These are phyloP conservation scores for Aspergillus unguis DNA, from an alignment of 2,329 filamentous ascomycete species.

Conservation along the genomic window DNA sequence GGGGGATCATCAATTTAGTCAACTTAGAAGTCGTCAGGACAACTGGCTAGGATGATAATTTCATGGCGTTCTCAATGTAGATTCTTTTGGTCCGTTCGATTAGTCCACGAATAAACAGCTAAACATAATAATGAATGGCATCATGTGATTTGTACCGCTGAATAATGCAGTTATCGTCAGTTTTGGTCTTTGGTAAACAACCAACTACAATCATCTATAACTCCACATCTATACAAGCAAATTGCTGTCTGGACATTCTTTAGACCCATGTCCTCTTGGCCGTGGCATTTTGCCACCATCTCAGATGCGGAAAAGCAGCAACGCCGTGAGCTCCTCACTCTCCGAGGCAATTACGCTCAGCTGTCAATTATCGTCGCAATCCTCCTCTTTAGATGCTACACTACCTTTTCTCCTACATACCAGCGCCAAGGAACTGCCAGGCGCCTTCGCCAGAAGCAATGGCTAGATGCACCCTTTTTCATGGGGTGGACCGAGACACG, in stretches of 20 bases:
- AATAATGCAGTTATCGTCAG: too few species aligned
- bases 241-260: background rate
- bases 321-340: constrained; percentile 53
- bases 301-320: constrained; percentile 48
- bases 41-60: constrained; percentile 34
- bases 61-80: constrained; percentile 38
- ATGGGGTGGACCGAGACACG: constrained; percentile 48
- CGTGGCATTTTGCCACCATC: constrained; percentile 54
- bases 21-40: constrained; percentile 38
- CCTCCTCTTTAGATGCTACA: constrained; percentile 38
- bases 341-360: constrained; percentile 56
- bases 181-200: too few species aligned
- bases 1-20: constrained; percentile 27
- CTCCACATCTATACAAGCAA: background rate
- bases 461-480: constrained; percentile 46
- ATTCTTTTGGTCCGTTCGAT: constrained; percentile 29
- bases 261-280: constrained; percentile 32
- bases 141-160: constrained; percentile 5
- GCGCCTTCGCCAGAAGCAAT: constrained; percentile 28
- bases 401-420: constrained; percentile 11
- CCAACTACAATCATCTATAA: background rate
- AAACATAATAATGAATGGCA: background rate
- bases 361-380: constrained; percentile 49
- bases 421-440: constrained; percentile 2
- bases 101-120: constrained; percentile 18